These are phyloP conservation scores for Diaporthe sp. DNA, from an alignment of 2,329 filamentous ascomycete genomes.

Conservation along the genomic window DNA sequence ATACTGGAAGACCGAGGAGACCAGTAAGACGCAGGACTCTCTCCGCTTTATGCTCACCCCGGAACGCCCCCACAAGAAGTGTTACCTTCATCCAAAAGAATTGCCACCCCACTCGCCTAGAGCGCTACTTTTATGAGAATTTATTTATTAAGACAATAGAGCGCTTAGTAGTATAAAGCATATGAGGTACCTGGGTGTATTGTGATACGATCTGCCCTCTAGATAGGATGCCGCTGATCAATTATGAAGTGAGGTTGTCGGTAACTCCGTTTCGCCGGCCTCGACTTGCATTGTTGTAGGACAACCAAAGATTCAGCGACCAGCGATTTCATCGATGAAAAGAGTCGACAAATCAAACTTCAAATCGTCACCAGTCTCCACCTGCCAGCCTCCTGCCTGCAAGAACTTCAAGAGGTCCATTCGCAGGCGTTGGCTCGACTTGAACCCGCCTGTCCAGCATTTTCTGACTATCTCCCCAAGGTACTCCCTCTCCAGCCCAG, in stretches of 20 bases:
- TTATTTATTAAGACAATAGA: not conserved
- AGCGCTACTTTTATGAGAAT: not conserved
- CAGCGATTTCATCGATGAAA: not conserved
- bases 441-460: not conserved
- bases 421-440: not conserved
- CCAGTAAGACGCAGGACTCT: conserved; percentile 6
- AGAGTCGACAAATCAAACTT: not conserved
- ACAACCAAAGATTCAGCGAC: not conserved
- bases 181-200: not conserved
- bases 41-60: not conserved
- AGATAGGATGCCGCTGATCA: not conserved
- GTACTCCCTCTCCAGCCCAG: not conserved
- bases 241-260: no score
- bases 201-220: not conserved
- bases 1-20: conserved; percentile 17
- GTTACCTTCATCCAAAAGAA: not conserved
- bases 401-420: not conserved
- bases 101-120: not conserved
- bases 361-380: not conserved
- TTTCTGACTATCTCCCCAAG: not conserved
- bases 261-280: no score
- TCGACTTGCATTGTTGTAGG: no score
- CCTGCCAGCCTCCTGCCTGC: conserved; percentile 3
- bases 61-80: not conserved
- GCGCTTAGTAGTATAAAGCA: not conserved